phyloP scores from a whole-genome alignment of 2,329 filamentous ascomycete species.

The Lachnellula suecica region DNA sequence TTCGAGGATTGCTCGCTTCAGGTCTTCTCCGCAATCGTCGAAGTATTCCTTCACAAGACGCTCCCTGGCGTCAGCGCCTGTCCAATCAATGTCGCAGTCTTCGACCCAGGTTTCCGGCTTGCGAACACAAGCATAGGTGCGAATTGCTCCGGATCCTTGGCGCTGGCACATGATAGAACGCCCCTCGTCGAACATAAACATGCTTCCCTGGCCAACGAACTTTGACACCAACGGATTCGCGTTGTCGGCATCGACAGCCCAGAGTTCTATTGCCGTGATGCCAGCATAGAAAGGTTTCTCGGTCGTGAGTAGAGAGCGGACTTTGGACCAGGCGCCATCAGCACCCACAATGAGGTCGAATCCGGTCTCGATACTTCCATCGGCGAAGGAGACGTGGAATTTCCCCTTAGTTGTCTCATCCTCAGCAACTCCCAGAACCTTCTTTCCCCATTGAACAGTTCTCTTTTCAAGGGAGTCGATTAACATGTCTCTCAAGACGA shows the following conservation, averaged over 20 bases:
- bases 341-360: conserved; percentile 42
- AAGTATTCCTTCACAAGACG: conserved; percentile 16
- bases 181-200: conserved; percentile 34
- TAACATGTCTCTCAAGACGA: conserved; percentile 36
- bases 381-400: conserved; percentile 17
- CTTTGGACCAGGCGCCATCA: conserved; percentile 41
- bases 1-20: conserved; percentile 20
- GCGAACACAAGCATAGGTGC: conserved; percentile 27
- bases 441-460: conserved; percentile 39
- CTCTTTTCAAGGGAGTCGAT: conserved; percentile 31
- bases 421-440: conserved; percentile 29
- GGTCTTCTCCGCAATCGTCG: conserved; percentile 17
- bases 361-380: conserved; percentile 7
- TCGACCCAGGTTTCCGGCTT: conserved; percentile 21
- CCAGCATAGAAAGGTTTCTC: conserved; percentile 40
- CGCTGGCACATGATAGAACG: conserved; percentile 37
- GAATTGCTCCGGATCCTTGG: conserved; percentile 39
- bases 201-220: conserved; percentile 37
- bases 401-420: conserved; percentile 4
- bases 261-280: conserved; percentile 17
- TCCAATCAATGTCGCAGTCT: conserved; percentile 26
- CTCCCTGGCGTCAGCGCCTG: conserved; percentile 10
- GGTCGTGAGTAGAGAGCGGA: conserved; percentile 34
- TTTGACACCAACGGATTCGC: conserved; percentile 36
- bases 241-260: conserved; percentile 30